phyloP scores from a whole-genome alignment of 1,284 basidiomycete species.

The Leccinum griseonigrum region DNA sequence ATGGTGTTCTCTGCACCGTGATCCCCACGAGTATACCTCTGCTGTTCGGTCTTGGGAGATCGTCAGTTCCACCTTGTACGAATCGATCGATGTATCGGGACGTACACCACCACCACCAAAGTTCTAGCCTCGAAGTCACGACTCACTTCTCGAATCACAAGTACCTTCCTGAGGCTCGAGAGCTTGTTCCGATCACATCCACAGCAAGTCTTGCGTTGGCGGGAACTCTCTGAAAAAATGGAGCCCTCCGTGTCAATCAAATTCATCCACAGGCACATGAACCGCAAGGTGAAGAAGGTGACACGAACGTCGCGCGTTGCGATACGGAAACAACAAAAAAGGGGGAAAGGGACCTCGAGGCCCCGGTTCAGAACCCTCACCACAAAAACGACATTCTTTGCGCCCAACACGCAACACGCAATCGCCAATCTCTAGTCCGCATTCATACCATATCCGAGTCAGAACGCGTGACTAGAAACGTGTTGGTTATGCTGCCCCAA shows the following conservation, averaged over 20 bases:
- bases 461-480: constrained; percentile 21
- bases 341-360: constrained; percentile 12
- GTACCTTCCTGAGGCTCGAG: constrained; percentile 22
- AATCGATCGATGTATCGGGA: not conserved
- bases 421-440: constrained; percentile 1
- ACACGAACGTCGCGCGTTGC: not conserved
- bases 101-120: not conserved
- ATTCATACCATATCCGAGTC: not conserved
- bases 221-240: not conserved
- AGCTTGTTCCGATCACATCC: constrained; percentile 3
- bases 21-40: not conserved
- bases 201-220: not conserved
- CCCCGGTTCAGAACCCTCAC: constrained; percentile 6
- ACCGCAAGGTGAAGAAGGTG: not conserved
- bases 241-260: not conserved
- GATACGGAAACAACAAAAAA: not conserved
- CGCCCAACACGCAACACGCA: constrained; percentile 11
- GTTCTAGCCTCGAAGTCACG: not conserved
- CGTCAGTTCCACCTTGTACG: constrained; percentile 1
- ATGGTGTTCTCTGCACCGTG: not conserved
- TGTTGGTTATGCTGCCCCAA: constrained; percentile 11
- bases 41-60: not conserved
- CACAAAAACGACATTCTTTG: constrained; percentile 7
- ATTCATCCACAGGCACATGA: constrained; percentile 1
- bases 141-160: not conserved